phyloP scores from a whole-genome alignment of 371 early-diverging fungal species.

The Mortierella sp. region DNA sequence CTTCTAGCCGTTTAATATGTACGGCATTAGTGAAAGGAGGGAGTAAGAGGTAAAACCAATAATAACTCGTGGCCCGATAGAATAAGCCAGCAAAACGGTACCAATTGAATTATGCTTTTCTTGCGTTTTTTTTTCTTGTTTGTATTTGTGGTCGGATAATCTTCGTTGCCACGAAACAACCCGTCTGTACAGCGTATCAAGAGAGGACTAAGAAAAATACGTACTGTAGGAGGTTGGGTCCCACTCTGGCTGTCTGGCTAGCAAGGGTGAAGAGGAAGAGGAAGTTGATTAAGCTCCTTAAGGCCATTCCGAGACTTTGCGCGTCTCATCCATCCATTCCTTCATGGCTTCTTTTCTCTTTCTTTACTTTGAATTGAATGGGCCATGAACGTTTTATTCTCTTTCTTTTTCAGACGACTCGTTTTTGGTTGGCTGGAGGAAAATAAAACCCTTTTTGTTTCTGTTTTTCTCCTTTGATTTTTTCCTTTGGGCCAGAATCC shows the following conservation, averaged over 20 bases:
- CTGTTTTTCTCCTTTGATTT: too few relatives aligned
- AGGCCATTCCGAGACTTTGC: not conserved
- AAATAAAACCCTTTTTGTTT: not conserved
- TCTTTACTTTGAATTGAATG: not conserved
- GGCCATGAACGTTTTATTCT: not conserved
- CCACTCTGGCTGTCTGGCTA: too few relatives aligned
- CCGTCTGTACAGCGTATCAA: too few relatives aligned
- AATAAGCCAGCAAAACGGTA: conserved; percentile 23
- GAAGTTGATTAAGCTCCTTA: conserved; percentile 5
- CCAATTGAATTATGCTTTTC: conserved; percentile 13
- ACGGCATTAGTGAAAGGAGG: not conserved
- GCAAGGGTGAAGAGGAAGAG: too few relatives aligned
- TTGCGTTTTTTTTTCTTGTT: not conserved
- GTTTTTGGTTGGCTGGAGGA: not conserved
- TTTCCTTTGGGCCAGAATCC: too few relatives aligned
- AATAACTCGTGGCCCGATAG: not conserved
- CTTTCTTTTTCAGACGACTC: not conserved
- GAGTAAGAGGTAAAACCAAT: not conserved
- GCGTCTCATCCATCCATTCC: conserved; percentile 3
- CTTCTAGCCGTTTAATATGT: not conserved
- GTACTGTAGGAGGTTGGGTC: too few relatives aligned
- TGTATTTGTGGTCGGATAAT: not conserved
- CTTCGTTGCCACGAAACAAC: too few relatives aligned
- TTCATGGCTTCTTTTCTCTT: not conserved
- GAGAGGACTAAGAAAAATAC: too few relatives aligned